Conservation (phyloP, 2,329 filamentous ascomycete genomes). For the Dothiorella sarmentorum region DNA sequence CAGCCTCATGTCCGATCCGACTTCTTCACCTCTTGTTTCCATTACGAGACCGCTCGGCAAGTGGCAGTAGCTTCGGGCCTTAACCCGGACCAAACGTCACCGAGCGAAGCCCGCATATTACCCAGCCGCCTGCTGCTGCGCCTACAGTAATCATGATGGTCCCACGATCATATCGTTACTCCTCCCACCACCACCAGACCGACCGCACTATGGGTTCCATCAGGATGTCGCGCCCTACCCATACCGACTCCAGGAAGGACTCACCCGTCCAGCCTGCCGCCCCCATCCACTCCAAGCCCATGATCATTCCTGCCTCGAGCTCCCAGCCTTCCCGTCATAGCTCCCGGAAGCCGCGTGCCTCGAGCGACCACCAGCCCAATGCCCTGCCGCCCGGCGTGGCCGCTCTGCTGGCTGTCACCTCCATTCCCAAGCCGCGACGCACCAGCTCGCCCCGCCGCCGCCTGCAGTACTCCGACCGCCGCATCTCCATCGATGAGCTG, state of each 20-base stretch:
- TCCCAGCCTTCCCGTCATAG: not conserved
- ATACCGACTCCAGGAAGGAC: slow-evolving; percentile 1
- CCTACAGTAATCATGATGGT: slow-evolving; percentile 43
- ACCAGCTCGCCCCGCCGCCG: slow-evolving; percentile 36
- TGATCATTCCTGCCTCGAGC: slow-evolving; percentile 40
- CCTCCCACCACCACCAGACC: slow-evolving; percentile 25
- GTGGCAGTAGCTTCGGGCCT: slow-evolving; percentile 12
- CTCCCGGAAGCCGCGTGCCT: slow-evolving; percentile 21
- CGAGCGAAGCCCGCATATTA: slow-evolving; percentile 12
- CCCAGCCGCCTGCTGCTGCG: slow-evolving; percentile 8
- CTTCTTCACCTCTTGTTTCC: not conserved
- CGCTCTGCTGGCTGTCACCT: slow-evolving; percentile 56
- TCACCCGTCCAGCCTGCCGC: slow-evolving; percentile 21
- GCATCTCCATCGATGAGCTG: slow-evolving; percentile 55
- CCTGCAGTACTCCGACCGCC: slow-evolving; percentile 36
- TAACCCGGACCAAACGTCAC: slow-evolving; percentile 17
- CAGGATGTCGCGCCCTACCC: slow-evolving; percentile 8
- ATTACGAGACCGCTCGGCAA: slow-evolving; percentile 19
- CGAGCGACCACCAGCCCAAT: slow-evolving; percentile 39
- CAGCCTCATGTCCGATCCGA: not conserved
- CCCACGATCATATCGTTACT: slow-evolving; percentile 45
- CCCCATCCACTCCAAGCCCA: slow-evolving; percentile 39
- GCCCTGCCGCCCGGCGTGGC: slow-evolving; percentile 55
- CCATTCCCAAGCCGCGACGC: slow-evolving; percentile 51
- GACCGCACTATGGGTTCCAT: slow-evolving; percentile 13